These are phyloP conservation scores for Tetragonia tetragonoides DNA, from an alignment of 148 eudicot genomes.

Conservation along the genomic window DNA sequence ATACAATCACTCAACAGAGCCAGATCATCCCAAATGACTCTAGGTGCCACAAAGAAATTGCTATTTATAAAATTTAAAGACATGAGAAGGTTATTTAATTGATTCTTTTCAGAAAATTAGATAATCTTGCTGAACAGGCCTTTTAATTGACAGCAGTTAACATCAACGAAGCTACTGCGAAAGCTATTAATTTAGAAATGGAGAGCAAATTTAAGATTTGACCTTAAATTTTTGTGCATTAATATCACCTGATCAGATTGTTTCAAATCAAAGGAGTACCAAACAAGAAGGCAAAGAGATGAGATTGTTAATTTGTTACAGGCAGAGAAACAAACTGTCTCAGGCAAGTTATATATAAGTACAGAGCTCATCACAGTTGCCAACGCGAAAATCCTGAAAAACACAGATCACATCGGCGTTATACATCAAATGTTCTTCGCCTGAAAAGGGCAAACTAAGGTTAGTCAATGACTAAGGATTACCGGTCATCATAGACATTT, in stretches of 20 bases:
- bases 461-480: slow-evolving; percentile 20
- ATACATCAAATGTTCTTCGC: slow-evolving; percentile 16
- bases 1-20: not conserved
- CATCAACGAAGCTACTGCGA: too few relatives aligned
- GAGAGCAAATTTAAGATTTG: too few relatives aligned
- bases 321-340: slow-evolving; percentile 75
- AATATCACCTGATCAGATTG: too few relatives aligned
- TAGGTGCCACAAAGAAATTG: too few relatives aligned
- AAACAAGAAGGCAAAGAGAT: slow-evolving; percentile 16
- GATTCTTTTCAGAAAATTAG: too few relatives aligned
- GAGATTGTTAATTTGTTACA: slow-evolving; percentile 27
- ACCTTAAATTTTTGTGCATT: too few relatives aligned
- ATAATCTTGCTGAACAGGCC: too few relatives aligned
- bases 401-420: slow-evolving; percentile 18
- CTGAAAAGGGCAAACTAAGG: slow-evolving; percentile 11
- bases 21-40: too few relatives aligned
- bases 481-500: slow-evolving; percentile 97
- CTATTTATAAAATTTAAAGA: too few relatives aligned
- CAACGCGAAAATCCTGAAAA: slow-evolving; percentile 86
- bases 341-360: slow-evolving; percentile 93
- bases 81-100: too few relatives aligned
- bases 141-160: too few relatives aligned
- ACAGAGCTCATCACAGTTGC: slow-evolving; percentile 95
- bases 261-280: not conserved
- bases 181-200: too few relatives aligned